Evolutionary conservation across 345 rosid genomes (phyloP).

Genomic region (Pistacia integerrima): DNA sequence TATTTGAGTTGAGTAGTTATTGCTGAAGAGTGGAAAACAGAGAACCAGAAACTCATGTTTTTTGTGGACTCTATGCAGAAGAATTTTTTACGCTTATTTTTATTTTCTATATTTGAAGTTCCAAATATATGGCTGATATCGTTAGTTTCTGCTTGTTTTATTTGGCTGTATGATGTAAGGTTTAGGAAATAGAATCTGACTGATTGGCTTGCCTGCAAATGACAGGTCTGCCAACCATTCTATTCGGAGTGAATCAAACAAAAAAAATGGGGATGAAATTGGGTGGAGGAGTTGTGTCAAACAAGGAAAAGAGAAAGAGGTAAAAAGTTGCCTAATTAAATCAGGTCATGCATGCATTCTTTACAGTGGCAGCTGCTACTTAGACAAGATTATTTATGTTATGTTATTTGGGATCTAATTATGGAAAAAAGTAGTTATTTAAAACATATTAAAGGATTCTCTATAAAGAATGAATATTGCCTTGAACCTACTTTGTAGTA

Average conservation of each 20-base stretch:
- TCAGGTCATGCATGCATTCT: neutral
- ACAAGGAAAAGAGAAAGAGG: constrained; percentile 19
- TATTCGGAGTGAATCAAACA: neutral
- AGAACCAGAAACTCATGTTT: too few relatives aligned
- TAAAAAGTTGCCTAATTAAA: neutral
- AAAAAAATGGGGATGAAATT: constrained; percentile 2
- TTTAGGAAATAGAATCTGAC: constrained; percentile 12
- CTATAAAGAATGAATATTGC: too few relatives aligned
- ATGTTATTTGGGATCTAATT: neutral
- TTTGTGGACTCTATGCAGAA: neutral
- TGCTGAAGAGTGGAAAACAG: too few relatives aligned
- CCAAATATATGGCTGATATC: neutral
- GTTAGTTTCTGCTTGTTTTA: neutral
- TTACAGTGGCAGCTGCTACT: neutral
- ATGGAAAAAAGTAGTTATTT: neutral
- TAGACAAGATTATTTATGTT: neutral
- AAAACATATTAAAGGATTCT: neutral
- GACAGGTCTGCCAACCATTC: constrained; percentile 19
- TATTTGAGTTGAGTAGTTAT: too few relatives aligned
- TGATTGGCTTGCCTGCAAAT: neutral
- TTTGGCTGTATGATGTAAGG: neutral
- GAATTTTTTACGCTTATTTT: neutral
- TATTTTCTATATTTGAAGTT: neutral
- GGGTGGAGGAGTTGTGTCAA: neutral
- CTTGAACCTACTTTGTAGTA: too few relatives aligned